Percentiles rank a stretch among this genome's conserved stretches.
Conservation (phyloP, 2,329 filamentous ascomycete genomes). For the Pseudopithomyces maydicus region DNA sequence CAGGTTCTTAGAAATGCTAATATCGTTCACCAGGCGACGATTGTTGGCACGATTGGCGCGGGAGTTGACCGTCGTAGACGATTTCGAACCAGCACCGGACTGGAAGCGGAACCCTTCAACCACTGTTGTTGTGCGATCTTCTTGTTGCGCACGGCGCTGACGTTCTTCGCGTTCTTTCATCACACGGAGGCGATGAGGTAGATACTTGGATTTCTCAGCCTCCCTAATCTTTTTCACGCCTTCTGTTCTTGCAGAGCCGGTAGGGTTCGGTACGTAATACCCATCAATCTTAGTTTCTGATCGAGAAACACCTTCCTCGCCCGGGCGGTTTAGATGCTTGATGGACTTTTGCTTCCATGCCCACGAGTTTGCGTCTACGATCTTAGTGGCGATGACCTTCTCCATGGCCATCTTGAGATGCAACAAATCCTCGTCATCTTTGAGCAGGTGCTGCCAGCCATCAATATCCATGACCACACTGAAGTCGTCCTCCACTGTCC, state of each 20-base stretch:
- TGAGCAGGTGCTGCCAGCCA: slow-evolving; percentile 70
- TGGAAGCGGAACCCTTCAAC: slow-evolving; percentile 61
- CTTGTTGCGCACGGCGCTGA: slow-evolving; percentile 73
- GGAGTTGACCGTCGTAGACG: slow-evolving; percentile 84
- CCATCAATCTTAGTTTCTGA: slow-evolving; percentile 63
- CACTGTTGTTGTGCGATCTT: slow-evolving; percentile 50
- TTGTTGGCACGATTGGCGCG: slow-evolving; percentile 95
- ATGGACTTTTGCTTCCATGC: slow-evolving; percentile 75
- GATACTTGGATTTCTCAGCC: slow-evolving; percentile 96
- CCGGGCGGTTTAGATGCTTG: slow-evolving; percentile 68
- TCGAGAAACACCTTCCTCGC: slow-evolving; percentile 59
- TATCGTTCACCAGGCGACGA: slow-evolving; percentile 88
- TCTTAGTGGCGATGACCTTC: slow-evolving; percentile 51
- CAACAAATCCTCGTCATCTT: slow-evolving; percentile 70
- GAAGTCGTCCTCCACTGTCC: slow-evolving; percentile 70
- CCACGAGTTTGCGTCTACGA: slow-evolving; percentile 67
- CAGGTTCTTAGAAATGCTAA: slow-evolving; percentile 85
- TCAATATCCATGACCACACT: slow-evolving; percentile 70
- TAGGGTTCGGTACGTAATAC: slow-evolving; percentile 83
- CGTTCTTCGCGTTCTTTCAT: slow-evolving; percentile 89
- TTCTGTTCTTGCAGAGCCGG: slow-evolving; percentile 88
- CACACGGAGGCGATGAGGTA: slow-evolving; percentile 96
- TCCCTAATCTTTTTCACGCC: slow-evolving; percentile 95
- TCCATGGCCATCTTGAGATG: slow-evolving; percentile 60
- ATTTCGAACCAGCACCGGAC: slow-evolving; percentile 75